Percentiles rank a stretch among this genome's conserved stretches.
phyloP scores from a whole-genome alignment of 345 rosid genomes.

The Carallia pectinifolia region DNA sequence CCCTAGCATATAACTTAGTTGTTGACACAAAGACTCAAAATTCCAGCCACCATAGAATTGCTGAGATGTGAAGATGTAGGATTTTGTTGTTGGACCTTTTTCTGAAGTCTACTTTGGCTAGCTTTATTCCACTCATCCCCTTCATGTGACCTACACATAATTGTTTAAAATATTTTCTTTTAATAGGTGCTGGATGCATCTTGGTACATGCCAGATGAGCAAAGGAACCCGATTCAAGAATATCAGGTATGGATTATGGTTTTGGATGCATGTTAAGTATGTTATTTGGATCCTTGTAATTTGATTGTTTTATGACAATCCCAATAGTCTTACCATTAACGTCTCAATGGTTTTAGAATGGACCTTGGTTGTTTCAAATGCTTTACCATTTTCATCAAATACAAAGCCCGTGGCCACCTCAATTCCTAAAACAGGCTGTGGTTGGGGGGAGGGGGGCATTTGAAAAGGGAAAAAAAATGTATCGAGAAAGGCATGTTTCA shows the following conservation, averaged over 20 bases:
- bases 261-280: slow-evolving; percentile 9
- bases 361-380: background rate
- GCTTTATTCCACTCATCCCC: background rate
- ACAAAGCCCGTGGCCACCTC: background rate
- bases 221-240: slow-evolving; percentile 94
- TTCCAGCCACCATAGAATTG: too few relatives aligned
- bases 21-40: too few relatives aligned
- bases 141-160: background rate
- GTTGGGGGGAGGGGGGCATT: too few relatives aligned
- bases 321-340: background rate
- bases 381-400: background rate
- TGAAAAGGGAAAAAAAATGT: too few relatives aligned
- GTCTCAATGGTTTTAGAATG: background rate
- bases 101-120: background rate
- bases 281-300: background rate
- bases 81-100: too few relatives aligned
- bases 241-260: slow-evolving; percentile 62
- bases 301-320: background rate
- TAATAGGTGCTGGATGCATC: slow-evolving; percentile 87
- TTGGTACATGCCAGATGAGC: slow-evolving; percentile 99
- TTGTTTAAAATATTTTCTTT: background rate
- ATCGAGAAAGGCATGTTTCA: background rate
- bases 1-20: too few relatives aligned
- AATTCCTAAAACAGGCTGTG: too few relatives aligned
- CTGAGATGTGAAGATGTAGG: too few relatives aligned